These are phyloP conservation scores for Bolboschoenoplectus hybrid DNA, from an alignment of 202 grass and related monocot genomes.

Conservation along the genomic window DNA sequence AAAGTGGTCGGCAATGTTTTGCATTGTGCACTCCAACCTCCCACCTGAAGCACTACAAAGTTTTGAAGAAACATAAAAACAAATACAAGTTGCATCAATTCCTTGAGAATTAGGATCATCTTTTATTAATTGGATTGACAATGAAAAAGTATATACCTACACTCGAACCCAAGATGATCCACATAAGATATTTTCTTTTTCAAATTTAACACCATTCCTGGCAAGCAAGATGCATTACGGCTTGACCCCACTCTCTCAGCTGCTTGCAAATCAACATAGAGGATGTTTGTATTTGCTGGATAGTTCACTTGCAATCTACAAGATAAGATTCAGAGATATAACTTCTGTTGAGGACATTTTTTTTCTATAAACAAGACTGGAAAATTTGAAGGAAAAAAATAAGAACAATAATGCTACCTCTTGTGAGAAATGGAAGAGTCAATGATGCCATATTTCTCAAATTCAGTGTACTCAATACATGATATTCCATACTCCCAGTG, in stretches of 20 bases:
- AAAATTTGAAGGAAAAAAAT: background rate
- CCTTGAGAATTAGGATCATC: background rate
- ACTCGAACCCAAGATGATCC: slow-evolving; percentile 88
- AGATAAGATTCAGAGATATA: slow-evolving; percentile 20
- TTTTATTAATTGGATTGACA: slow-evolving; percentile 34
- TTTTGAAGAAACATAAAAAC: slow-evolving; percentile 8
- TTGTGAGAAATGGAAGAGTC: slow-evolving; percentile 51
- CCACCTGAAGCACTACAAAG: slow-evolving; percentile 70
- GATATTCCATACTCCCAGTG: slow-evolving; percentile 91
- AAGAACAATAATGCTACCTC: slow-evolving; percentile 33
- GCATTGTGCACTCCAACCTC: slow-evolving; percentile 96
- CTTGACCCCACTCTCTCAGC: slow-evolving; percentile 78
- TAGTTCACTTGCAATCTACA: slow-evolving; percentile 79
- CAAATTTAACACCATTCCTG: slow-evolving; percentile 94
- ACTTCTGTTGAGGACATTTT: background rate
- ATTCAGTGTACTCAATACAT: slow-evolving; percentile 98
- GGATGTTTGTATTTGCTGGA: slow-evolving; percentile 98
- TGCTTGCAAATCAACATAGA: slow-evolving; percentile 88
- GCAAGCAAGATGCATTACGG: slow-evolving; percentile 70
- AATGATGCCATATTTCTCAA: slow-evolving; percentile 82
- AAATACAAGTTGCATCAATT: slow-evolving; percentile 10
- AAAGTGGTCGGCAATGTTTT: slow-evolving; percentile 96
- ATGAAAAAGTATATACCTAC: slow-evolving; percentile 73
- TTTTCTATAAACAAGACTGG: background rate
- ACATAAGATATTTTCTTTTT: slow-evolving; percentile 82